These are phyloP conservation scores for Fistulifera solaris DNA, from an alignment of 108 stramenopile genomes.

Conservation along the genomic window DNA sequence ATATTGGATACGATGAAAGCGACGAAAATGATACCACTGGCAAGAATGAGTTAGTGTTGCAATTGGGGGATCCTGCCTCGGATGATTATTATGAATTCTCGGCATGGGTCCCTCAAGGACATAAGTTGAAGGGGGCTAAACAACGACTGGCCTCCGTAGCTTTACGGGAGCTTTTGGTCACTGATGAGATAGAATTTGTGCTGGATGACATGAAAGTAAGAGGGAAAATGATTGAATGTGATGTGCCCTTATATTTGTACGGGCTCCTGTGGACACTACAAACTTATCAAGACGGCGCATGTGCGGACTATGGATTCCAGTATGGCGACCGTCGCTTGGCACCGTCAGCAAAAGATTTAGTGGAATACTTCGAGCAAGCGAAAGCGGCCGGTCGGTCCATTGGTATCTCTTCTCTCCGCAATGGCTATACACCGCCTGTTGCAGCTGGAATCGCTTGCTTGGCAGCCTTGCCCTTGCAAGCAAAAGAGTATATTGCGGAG, in stretches of 20 bases:
- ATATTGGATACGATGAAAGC: conserved; percentile 2
- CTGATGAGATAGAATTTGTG: conserved; percentile 9
- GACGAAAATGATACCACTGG: conserved; percentile 7
- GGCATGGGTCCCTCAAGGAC: background rate
- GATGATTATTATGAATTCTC: conserved; percentile 18
- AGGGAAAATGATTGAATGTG: background rate
- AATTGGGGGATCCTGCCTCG: conserved; percentile 20
- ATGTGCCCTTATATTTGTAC: conserved; percentile 36
- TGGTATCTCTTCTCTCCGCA: conserved; percentile 13
- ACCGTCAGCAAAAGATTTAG: conserved; percentile 39
- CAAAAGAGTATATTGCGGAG: conserved; percentile 49
- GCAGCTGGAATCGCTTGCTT: conserved; percentile 59
- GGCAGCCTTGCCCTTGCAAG: conserved; percentile 66
- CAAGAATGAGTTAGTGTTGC: conserved; percentile 16
- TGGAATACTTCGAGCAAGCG: conserved; percentile 23
- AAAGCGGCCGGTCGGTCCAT: conserved; percentile 16
- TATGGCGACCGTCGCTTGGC: conserved; percentile 50
- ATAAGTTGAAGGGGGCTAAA: conserved; percentile 21
- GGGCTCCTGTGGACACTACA: conserved; percentile 84
- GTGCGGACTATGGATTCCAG: conserved; percentile 62
- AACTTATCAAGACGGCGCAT: conserved; percentile 67
- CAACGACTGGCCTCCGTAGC: conserved; percentile 51
- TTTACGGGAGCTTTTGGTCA: conserved; percentile 39
- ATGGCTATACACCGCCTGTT: conserved; percentile 30
- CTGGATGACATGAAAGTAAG: conserved; percentile 1